These are phyloP conservation scores for Salisapilia sapeloensis DNA, from an alignment of 352 stramenopile genomes.

Conservation along the genomic window DNA sequence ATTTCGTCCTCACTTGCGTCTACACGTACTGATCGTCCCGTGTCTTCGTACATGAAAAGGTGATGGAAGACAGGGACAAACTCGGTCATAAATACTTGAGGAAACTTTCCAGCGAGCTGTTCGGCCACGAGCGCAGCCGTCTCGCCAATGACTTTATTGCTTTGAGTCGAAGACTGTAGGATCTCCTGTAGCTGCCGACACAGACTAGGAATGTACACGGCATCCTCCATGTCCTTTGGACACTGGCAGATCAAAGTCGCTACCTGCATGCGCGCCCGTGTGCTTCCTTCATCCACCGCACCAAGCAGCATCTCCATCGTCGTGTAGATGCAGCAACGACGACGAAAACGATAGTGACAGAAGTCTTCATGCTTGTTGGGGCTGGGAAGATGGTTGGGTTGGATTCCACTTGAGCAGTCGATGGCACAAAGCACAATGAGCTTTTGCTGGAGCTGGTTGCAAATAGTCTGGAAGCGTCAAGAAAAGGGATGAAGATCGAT, in stretches of 20 bases:
- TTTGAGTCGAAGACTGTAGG: conserved; percentile 22
- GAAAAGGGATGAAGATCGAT: too few relatives aligned
- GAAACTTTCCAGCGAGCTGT: conserved; percentile 25
- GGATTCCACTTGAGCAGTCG: too few relatives aligned
- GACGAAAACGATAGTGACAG: too few relatives aligned
- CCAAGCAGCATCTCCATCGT: conserved; percentile 73
- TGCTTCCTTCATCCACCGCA: conserved; percentile 67
- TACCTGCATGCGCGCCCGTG: conserved; percentile 68
- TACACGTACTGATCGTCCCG: conserved; percentile 1
- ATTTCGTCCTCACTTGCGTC: conserved; percentile 23
- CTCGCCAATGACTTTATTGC: conserved; percentile 57
- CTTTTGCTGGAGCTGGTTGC: too few relatives aligned
- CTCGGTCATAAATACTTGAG: conserved; percentile 21
- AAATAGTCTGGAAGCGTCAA: too few relatives aligned
- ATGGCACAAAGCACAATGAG: too few relatives aligned
- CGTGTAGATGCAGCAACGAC: conserved; percentile 52
- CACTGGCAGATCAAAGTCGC: conserved; percentile 60
- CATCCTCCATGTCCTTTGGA: conserved; percentile 16
- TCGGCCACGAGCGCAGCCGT: conserved; percentile 44
- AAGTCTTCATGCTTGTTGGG: too few relatives aligned
- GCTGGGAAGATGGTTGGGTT: too few relatives aligned
- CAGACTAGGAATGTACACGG: conserved; percentile 24
- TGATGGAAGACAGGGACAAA: conserved; percentile 45
- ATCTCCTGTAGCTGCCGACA: conserved; percentile 34
- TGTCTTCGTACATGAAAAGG: conserved; percentile 42